phyloP scores from a whole-genome alignment of 2,329 filamentous ascomycete genomes.

The Neopestalotiopsis sp. region DNA sequence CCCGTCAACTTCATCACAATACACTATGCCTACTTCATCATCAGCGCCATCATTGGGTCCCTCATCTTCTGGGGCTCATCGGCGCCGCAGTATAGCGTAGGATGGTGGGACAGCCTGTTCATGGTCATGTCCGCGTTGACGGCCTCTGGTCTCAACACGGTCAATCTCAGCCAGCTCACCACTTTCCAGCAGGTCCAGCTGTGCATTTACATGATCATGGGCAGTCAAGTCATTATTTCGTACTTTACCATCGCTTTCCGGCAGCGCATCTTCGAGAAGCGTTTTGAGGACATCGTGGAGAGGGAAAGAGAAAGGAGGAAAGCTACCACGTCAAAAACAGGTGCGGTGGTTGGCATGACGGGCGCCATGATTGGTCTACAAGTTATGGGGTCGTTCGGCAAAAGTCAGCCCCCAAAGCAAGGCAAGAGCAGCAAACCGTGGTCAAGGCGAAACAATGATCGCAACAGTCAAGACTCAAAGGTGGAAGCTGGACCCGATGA shows the following conservation, averaged over 20 bases:
- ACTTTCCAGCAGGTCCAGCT: slow-evolving; percentile 70
- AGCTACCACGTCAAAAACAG: slow-evolving; percentile 31
- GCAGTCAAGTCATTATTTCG: slow-evolving; percentile 68
- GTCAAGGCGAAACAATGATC: slow-evolving; percentile 10
- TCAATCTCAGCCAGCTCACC: slow-evolving; percentile 66
- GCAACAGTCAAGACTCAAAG: slow-evolving; percentile 19
- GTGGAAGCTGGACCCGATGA: neutral
- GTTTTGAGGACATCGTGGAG: slow-evolving; percentile 59
- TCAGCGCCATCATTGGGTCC: slow-evolving; percentile 57
- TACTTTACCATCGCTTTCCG: slow-evolving; percentile 66
- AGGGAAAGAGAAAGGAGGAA: slow-evolving; percentile 39
- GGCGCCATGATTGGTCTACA: slow-evolving; percentile 34
- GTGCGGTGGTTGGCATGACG: slow-evolving; percentile 33
- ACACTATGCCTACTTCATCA: slow-evolving; percentile 70
- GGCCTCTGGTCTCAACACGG: slow-evolving; percentile 64
- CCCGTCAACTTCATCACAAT: slow-evolving; percentile 66
- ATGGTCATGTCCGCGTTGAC: slow-evolving; percentile 70
- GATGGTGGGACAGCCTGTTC: slow-evolving; percentile 60
- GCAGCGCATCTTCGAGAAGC: slow-evolving; percentile 64
- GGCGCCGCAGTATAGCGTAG: slow-evolving; percentile 60
- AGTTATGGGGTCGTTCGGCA: slow-evolving; percentile 34
- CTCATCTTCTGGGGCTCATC: slow-evolving; percentile 60
- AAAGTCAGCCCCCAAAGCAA: slow-evolving; percentile 11
- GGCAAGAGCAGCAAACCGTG: slow-evolving; percentile 4
- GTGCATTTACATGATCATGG: slow-evolving; percentile 66